Base-by-base conservation (phyloP, 1,284 basidiomycete genomes). In the Kwoniella shivajii region DNA sequence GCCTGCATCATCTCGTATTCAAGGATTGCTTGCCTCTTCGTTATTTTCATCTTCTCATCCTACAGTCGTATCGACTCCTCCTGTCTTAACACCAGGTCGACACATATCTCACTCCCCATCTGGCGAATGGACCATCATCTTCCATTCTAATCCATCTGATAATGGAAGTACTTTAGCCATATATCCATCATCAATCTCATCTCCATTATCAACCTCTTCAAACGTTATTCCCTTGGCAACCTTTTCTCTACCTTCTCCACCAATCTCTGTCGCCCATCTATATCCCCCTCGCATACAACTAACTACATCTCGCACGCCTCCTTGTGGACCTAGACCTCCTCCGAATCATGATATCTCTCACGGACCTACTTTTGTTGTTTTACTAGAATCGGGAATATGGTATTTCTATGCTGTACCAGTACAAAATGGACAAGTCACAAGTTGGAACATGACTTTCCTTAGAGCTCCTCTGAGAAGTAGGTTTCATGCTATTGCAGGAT, bases 91-190 rank as follows among this genome's bases (percentile, higher is more conserved):
- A 18, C 62, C 61, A 2, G 54, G 61, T 7, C 45, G 61, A 33
- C 59, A 66, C 22, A n/a, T 71, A 6, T 59, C 53, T 22, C 44
- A 67, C 18, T 73, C 72, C 9, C 71, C 68, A 10, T 60, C 64
- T 50, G 74, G 71, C 16, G 36, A 57, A n/a, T 76, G 73, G 73
- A 50, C 68, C 7, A 53, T 62, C 10, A 52, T 62, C 22, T 73
- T 61, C 51, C 68, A 72, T 42, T 66, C 69, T 2, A 54, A 57
- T 27, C 45, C 44, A 6, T 29, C 47, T 10, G 46, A 36, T 9
- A 50, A 38, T n/a, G 62, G 65, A 14, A 63, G 70, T 11, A 64
- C 64, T 11, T 41, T 73, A 1, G 67, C 63, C 13, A 65, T 71
- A 18, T 71, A 71, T 42, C 50, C 61, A 18, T 44, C 50, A 1